Evolutionary conservation across 306 rosid genomes (phyloP).

Genomic region (Prinsepia uniflora): DNA sequence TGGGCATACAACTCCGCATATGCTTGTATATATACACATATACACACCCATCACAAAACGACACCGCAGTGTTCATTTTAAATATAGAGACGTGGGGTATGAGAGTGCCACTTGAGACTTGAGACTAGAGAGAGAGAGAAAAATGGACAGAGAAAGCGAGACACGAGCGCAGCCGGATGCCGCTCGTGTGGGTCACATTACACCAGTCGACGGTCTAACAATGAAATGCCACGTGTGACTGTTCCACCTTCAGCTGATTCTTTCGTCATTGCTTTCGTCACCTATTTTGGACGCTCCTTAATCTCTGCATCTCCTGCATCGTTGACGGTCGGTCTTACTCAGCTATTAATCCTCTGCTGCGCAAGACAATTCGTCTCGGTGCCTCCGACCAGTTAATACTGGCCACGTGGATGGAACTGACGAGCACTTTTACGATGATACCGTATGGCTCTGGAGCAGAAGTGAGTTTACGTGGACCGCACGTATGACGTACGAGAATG

Average conservation of each 20-base stretch:
- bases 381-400: neutral
- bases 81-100: slow-evolving; percentile 35
- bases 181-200: neutral
- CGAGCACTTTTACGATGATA: neutral
- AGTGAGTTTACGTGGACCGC: neutral
- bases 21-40: slow-evolving; percentile 25
- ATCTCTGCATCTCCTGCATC: slow-evolving; percentile 13
- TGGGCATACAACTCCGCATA: neutral
- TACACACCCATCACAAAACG: neutral
- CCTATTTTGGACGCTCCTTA: neutral
- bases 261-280: slow-evolving; percentile 83
- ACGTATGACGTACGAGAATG: neutral
- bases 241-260: neutral
- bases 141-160: neutral
- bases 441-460: neutral
- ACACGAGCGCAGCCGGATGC: slow-evolving; percentile 22
- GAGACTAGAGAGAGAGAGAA: slow-evolving; percentile 10
- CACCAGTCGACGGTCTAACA: neutral
- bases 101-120: neutral
- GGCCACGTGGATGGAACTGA: neutral
- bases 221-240: slow-evolving; percentile 13
- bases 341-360: neutral
- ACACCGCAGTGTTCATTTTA: neutral
- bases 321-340: slow-evolving; percentile 36
- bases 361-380: too few relatives aligned